Conservation (phyloP, 306 rosid species). For the Erythrophleum fordii region DNA sequence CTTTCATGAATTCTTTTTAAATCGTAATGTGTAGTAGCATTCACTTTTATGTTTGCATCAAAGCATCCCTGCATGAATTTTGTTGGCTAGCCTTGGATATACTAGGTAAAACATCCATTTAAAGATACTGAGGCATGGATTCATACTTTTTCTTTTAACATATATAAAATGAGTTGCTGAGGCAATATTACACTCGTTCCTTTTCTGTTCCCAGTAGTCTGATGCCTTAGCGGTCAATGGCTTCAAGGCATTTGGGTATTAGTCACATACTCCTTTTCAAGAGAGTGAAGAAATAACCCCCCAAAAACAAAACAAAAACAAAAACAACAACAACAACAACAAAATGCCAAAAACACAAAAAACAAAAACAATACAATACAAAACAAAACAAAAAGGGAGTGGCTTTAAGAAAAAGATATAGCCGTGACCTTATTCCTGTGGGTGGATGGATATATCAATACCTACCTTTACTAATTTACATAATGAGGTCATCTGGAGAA, state of each 20-base stretch:
- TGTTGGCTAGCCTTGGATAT: constrained; percentile 8
- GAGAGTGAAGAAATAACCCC: too few species aligned
- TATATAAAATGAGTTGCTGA: not conserved
- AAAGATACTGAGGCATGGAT: not conserved
- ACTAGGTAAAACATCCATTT: not conserved
- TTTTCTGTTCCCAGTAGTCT: not conserved
- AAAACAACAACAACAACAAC: too few species aligned
- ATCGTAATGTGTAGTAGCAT: not conserved
- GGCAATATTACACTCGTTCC: not conserved
- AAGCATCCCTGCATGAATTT: not conserved
- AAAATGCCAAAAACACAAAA: too few species aligned
- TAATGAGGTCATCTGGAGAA: not conserved
- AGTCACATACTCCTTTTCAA: too few species aligned
- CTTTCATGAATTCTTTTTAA: not conserved
- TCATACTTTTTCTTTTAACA: not conserved
- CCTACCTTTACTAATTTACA: too few species aligned
- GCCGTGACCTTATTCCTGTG: too few species aligned
- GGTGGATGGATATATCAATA: too few species aligned
- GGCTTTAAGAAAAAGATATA: too few species aligned
- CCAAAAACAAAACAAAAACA: too few species aligned
- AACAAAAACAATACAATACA: too few species aligned
- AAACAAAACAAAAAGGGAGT: too few species aligned
- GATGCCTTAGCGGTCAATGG: not conserved
- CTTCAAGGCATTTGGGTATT: too few species aligned
- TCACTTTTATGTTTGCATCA: constrained; percentile 8